Percentiles rank a stretch among this genome's conserved stretches.
phyloP scores from a whole-genome alignment of 108 stramenopile species.

The Nannochloropsis salina region DNA sequence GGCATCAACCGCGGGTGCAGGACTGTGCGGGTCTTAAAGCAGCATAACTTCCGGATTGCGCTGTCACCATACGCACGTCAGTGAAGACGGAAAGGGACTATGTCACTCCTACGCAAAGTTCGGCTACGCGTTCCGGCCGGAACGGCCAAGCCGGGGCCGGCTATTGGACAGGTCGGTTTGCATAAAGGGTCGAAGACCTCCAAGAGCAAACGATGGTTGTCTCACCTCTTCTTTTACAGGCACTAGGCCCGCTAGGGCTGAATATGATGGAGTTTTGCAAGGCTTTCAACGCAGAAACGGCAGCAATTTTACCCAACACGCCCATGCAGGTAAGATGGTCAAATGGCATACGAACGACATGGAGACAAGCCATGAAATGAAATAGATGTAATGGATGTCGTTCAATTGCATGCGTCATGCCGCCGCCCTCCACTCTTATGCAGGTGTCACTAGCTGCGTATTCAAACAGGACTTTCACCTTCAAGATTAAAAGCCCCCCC shows the following conservation, averaged over 20 bases:
- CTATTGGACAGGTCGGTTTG: slow-evolving; percentile 50
- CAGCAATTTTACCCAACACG: slow-evolving; percentile 44
- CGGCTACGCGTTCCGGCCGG: slow-evolving; percentile 54
- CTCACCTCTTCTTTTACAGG: not conserved
- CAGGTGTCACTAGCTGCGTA: slow-evolving; percentile 35
- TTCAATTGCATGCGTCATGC: not conserved
- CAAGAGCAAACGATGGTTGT: not conserved
- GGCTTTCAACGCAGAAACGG: slow-evolving; percentile 53
- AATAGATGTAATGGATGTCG: not conserved
- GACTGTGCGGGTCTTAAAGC: too few species aligned
- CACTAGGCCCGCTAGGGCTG: slow-evolving; percentile 53
- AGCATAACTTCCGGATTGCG: too few species aligned
- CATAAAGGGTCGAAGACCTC: not conserved
- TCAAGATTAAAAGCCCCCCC: slow-evolving; percentile 46
- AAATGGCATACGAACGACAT: not conserved
- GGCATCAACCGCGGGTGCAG: too few species aligned
- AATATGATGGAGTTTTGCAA: slow-evolving; percentile 62
- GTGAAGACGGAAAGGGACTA: not conserved
- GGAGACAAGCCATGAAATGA: not conserved
- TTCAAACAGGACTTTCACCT: slow-evolving; percentile 42
- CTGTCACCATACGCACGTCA: too few species aligned
- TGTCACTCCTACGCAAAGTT: slow-evolving; percentile 45
- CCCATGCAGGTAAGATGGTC: slow-evolving; percentile 45
- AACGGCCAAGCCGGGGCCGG: slow-evolving; percentile 58
- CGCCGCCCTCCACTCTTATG: not conserved